A percentile compares a stretch with the other conserved stretches of the same genome.
Evolutionary conservation across 768 basidiomycete genomes (phyloP).

Genomic region (Thelephora ganbajun): DNA sequence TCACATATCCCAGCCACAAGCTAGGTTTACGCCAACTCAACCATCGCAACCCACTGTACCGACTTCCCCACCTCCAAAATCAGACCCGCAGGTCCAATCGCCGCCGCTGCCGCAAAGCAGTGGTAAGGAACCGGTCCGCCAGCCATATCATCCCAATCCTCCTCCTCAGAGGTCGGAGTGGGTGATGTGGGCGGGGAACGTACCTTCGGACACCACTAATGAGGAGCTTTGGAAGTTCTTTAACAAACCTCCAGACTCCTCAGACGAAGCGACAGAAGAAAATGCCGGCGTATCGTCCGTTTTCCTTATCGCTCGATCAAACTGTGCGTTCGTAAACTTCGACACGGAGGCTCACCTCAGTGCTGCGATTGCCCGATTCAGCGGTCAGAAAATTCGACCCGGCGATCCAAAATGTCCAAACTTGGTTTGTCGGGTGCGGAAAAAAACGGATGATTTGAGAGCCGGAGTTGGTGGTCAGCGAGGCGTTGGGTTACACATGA

Average conservation of each 20-base stretch:
- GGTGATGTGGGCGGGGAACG: constrained; percentile 97
- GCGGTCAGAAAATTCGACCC: constrained; percentile 56
- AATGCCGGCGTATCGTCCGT: constrained; percentile 62
- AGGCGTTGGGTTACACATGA: constrained; percentile 69
- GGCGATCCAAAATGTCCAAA: constrained; percentile 59
- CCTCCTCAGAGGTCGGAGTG: constrained; percentile 71
- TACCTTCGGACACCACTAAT: constrained; percentile 68
- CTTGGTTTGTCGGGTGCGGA: constrained; percentile 73
- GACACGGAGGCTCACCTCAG: constrained; percentile 45
- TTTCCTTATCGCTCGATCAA: constrained; percentile 90
- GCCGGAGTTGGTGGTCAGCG: constrained; percentile 89
- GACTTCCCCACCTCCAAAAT: neutral
- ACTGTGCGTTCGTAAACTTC: constrained; percentile 90
- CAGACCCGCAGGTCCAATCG: neutral
- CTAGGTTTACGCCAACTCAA: neutral
- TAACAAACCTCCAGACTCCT: constrained; percentile 21
- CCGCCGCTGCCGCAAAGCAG: constrained; percentile 5
- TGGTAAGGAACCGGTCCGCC: constrained; percentile 21
- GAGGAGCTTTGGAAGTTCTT: constrained; percentile 86
- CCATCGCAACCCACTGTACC: neutral
- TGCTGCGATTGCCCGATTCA: constrained; percentile 57
- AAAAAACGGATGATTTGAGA: constrained; percentile 70
- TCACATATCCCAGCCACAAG: neutral
- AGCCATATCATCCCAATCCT: constrained; percentile 55
- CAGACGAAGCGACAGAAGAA: constrained; percentile 1